Evolutionary conservation across 108 stramenopile species (phyloP).

Genomic region (Pseudonitzschia multistriata): DNA sequence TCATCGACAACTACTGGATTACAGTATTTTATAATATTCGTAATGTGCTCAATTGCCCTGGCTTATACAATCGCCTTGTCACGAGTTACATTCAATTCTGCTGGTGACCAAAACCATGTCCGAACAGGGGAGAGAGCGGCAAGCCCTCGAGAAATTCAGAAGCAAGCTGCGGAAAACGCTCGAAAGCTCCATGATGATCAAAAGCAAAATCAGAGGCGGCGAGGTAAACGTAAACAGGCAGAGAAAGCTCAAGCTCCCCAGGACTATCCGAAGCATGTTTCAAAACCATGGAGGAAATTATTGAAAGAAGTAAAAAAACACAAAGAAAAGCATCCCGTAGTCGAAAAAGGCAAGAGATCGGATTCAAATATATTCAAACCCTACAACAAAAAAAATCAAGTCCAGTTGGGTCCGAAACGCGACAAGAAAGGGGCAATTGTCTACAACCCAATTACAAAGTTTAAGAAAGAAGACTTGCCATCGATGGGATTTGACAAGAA

Average conservation of each 20-base stretch:
- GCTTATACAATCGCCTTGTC: not conserved
- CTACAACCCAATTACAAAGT: slow-evolving; percentile 24
- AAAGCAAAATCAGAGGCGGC: not conserved
- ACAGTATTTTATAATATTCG: not conserved
- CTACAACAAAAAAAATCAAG: not conserved
- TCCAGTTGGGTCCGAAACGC: slow-evolving; percentile 13
- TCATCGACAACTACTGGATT: not conserved
- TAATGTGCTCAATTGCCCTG: not conserved
- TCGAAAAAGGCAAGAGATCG: not conserved
- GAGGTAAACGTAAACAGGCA: not conserved
- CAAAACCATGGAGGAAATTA: not conserved
- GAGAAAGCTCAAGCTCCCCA: not conserved
- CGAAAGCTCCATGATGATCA: not conserved
- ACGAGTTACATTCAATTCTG: not conserved
- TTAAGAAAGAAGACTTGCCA: slow-evolving; percentile 33
- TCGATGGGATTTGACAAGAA: not conserved
- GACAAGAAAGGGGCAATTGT: slow-evolving; percentile 28
- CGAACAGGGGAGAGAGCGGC: not conserved
- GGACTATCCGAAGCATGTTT: not conserved
- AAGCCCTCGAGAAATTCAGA: not conserved
- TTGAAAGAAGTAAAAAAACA: not conserved
- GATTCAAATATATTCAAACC: not conserved
- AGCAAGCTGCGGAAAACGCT: not conserved
- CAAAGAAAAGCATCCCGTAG: not conserved
- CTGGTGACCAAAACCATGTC: not conserved